These are phyloP conservation scores for Lentinula sp. DNA, from an alignment of 768 basidiomycete species.

Conservation along the genomic window DNA sequence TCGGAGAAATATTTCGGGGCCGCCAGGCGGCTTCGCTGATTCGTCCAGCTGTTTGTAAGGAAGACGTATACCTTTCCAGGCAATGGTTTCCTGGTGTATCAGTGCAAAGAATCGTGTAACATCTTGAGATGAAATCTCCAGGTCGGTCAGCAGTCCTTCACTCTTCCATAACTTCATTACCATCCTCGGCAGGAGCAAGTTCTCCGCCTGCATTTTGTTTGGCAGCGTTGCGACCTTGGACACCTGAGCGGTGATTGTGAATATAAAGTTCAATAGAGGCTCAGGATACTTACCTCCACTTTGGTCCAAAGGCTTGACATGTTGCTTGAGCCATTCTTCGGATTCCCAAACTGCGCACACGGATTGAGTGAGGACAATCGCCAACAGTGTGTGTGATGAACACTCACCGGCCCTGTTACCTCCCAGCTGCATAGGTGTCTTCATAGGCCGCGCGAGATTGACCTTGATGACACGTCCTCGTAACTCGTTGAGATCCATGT, in stretches of 20 bases:
- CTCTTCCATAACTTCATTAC: conserved; percentile 64
- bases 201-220: conserved; percentile 22
- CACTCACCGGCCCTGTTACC: conserved; percentile 72
- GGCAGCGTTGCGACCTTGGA: conserved; percentile 43
- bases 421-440: conserved; percentile 52
- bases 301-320: conserved; percentile 72
- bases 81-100: background rate
- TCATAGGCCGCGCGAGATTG: conserved; percentile 81
- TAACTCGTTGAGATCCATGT: conserved; percentile 95
- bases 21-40: background rate
- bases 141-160: conserved; percentile 16
- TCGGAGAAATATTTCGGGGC: background rate
- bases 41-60: background rate
- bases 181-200: conserved; percentile 19
- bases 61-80: background rate
- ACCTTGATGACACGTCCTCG: conserved; percentile 72
- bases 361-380: conserved; percentile 1
- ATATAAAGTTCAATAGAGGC: conserved; percentile 4
- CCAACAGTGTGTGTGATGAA: background rate
- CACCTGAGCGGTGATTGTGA: conserved; percentile 28
- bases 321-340: conserved; percentile 85
- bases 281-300: conserved; percentile 53
- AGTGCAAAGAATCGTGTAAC: background rate
- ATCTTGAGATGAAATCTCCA: background rate
- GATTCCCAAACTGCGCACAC: conserved; percentile 80